phyloP scores from a whole-genome alignment of 768 basidiomycete genomes.

The Rhizopogon sp. region DNA sequence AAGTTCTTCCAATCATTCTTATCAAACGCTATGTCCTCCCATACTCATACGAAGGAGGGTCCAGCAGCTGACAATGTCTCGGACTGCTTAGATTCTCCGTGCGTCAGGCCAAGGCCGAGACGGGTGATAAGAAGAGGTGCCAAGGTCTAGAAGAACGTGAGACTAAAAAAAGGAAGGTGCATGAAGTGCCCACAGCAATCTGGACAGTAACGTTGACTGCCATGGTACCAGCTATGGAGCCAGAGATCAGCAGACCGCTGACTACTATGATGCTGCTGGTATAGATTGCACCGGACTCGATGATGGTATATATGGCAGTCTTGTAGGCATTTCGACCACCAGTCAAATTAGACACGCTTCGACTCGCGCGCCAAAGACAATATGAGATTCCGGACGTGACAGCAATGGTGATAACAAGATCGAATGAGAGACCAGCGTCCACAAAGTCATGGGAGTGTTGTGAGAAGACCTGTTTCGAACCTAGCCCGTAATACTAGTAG shows the following conservation, averaged over 20 bases:
- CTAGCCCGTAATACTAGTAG: not conserved
- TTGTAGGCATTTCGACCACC: constrained; percentile 3
- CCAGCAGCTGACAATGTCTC: not conserved
- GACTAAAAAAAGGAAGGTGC: not conserved
- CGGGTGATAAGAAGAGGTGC: not conserved
- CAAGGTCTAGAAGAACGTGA: not conserved
- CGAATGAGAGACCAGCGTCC: constrained; percentile 9
- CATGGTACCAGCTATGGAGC: not conserved
- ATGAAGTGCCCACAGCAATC: not conserved
- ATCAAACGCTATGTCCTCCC: too few species aligned
- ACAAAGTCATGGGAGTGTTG: not conserved
- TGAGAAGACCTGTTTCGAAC: constrained; percentile 6
- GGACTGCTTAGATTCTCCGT: not conserved
- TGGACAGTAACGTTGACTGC: constrained; percentile 4
- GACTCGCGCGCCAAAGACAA: constrained; percentile 7
- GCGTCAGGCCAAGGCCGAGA: not conserved
- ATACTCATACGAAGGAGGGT: not conserved
- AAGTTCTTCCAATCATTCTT: too few species aligned
- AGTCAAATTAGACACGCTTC: not conserved
- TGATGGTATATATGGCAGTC: constrained; percentile 11
- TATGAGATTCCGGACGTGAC: constrained; percentile 13
- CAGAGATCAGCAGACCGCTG: too few species aligned
- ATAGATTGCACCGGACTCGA: constrained; percentile 13
- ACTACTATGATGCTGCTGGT: too few species aligned
- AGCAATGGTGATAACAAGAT: constrained; percentile 8